Conservation (phyloP, 495 filamentous ascomycete genomes). For the Pseudevernia furfuracea region DNA sequence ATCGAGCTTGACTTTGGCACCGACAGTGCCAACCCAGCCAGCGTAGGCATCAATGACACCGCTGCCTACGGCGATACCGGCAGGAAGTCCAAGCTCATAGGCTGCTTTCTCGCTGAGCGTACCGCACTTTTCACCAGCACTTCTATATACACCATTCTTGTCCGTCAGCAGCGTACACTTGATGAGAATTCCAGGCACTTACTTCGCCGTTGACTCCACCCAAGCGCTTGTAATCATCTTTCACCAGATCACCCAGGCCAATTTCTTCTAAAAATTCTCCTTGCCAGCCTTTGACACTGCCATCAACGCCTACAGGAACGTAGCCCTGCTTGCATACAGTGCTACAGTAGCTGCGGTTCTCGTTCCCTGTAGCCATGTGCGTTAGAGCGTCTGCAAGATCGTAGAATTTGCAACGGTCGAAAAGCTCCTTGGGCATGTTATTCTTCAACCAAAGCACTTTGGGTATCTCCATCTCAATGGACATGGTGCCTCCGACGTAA, state of each 20-base stretch:
- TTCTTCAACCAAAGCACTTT: slow-evolving; percentile 98
- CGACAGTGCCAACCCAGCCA: slow-evolving; percentile 97
- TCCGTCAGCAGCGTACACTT: slow-evolving; percentile 20
- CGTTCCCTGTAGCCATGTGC: slow-evolving; percentile 88
- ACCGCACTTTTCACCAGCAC: slow-evolving; percentile 84
- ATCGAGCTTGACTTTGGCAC: slow-evolving; percentile 74
- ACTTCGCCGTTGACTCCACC: slow-evolving; percentile 92
- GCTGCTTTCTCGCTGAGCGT: slow-evolving; percentile 77
- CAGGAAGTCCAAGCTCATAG: slow-evolving; percentile 71
- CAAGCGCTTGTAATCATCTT: slow-evolving; percentile 84
- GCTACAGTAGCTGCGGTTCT: slow-evolving; percentile 86
- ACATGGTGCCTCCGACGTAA: slow-evolving; percentile 96
- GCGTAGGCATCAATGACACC: slow-evolving; percentile 98
- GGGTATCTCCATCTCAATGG: slow-evolving; percentile 97
- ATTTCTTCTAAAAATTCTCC: slow-evolving; percentile 83
- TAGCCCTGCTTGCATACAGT: slow-evolving; percentile 94
- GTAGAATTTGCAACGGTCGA: slow-evolving; percentile 90
- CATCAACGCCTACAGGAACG: slow-evolving; percentile 90
- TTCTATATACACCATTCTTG: slow-evolving; percentile 83
- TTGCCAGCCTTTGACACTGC: slow-evolving; percentile 97
- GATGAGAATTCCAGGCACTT: slow-evolving; percentile 42
- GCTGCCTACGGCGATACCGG: slow-evolving; percentile 85
- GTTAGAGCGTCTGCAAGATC: slow-evolving; percentile 91
- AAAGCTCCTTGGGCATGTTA: slow-evolving; percentile 88
- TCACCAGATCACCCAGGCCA: slow-evolving; percentile 69